A percentile compares a stretch with the other conserved stretches of the same genome.
Conservation (phyloP, 225 moss, liverwort and hornwort genomes). For the Marchantia paleacea region DNA sequence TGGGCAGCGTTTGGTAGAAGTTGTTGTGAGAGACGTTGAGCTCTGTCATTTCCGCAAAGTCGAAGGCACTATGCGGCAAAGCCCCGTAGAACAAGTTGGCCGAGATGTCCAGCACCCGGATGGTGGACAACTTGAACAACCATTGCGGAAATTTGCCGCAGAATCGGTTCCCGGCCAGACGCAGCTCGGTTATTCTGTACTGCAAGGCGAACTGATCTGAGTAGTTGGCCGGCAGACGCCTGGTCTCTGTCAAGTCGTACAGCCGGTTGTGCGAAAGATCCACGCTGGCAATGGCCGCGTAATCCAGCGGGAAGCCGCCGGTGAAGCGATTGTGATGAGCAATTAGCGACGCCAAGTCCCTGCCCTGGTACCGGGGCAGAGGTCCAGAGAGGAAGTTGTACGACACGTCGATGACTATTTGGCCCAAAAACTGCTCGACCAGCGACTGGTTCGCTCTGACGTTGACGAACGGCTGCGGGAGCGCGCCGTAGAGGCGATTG, state of each 20-base stretch:
- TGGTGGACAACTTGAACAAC: neutral
- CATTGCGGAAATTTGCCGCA: constrained; percentile 4
- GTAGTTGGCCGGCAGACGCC: neutral
- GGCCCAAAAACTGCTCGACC: neutral
- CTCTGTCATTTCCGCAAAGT: constrained; percentile 3
- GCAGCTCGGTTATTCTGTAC: neutral
- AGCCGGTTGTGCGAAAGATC: constrained; percentile 13
- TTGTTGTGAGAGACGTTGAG: constrained; percentile 22
- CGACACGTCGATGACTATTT: constrained; percentile 8
- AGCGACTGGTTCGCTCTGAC: neutral
- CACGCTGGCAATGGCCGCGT: neutral
- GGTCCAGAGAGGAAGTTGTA: constrained; percentile 16
- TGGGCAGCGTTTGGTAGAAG: constrained; percentile 2
- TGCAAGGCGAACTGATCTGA: neutral
- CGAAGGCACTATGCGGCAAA: constrained; percentile 4
- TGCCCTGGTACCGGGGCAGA: neutral
- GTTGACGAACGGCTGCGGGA: constrained; percentile 17
- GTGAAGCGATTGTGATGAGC: neutral
- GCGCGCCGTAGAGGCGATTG: constrained; percentile 5
- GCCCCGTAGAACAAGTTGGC: constrained; percentile 7
- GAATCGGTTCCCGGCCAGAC: constrained; percentile 6
- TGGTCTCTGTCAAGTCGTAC: neutral
- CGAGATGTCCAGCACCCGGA: constrained; percentile 15
- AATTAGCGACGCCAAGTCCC: neutral
- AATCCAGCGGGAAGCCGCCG: constrained; percentile 19